phyloP scores from a whole-genome alignment of 192 early-diverging fungal species.

The Rhizophlyctis rosea region DNA sequence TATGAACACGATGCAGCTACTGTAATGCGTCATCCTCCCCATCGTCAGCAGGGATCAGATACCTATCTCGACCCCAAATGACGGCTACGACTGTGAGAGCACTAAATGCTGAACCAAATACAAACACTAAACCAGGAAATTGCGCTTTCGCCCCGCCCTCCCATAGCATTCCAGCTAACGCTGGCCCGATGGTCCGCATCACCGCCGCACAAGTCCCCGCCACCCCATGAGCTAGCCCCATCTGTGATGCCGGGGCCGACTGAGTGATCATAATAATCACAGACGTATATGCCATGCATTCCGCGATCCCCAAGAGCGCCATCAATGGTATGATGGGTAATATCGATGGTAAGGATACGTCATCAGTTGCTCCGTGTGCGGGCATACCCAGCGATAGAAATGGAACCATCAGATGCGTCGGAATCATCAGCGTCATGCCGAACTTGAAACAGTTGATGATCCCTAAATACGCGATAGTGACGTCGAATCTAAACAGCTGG shows the following conservation, averaged over 20 bases:
- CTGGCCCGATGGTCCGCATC: constrained; percentile 34
- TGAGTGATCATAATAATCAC: constrained; percentile 44
- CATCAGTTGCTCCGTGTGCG: no score
- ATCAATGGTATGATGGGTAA: constrained; percentile 10
- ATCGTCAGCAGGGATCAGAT: no score
- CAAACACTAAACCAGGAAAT: not conserved
- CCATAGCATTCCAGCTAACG: constrained; percentile 38
- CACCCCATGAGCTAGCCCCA: constrained; percentile 41
- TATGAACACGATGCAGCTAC: no score
- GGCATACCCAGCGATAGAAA: constrained; percentile 4
- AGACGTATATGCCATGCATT: constrained; percentile 33
- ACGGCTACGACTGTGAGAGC: no score
- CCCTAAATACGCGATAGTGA: constrained; percentile 19
- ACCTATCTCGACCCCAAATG: no score
- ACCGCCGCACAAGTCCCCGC: constrained; percentile 39
- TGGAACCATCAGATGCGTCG: constrained; percentile 16
- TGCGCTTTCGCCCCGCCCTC: constrained; percentile 21
- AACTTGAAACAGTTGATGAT: constrained; percentile 11
- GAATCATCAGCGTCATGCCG: constrained; percentile 24
- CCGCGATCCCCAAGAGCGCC: constrained; percentile 29
- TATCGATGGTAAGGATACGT: no score
- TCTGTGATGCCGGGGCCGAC: constrained; percentile 9
- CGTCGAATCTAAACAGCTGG: constrained; percentile 30
- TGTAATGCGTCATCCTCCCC: no score
- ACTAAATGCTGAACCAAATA: no score